Evolutionary conservation across 768 basidiomycete genomes (phyloP).

Genomic region (Leucogyrophana mollusca): DNA sequence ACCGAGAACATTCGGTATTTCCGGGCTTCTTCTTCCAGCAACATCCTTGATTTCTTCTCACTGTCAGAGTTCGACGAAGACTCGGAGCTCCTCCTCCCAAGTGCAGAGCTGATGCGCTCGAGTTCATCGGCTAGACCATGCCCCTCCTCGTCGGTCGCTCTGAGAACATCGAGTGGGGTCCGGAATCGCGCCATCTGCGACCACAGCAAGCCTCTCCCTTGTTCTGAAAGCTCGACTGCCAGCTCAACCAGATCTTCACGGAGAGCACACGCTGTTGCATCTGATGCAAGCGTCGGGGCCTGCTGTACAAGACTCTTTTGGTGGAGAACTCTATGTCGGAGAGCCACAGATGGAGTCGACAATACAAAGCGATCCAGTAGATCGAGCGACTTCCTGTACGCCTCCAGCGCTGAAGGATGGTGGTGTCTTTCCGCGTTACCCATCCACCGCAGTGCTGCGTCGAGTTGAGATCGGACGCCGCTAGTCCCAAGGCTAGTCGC

Average conservation of each 20-base stretch:
- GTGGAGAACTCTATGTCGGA: constrained; percentile 12
- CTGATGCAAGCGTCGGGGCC: constrained; percentile 13
- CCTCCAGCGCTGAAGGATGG: constrained; percentile 19
- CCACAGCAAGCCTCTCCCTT: constrained; percentile 30
- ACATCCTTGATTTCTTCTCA: constrained; percentile 6
- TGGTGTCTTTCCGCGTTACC: constrained; percentile 1
- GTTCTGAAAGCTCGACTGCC: constrained; percentile 35
- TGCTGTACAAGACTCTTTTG: constrained; percentile 1
- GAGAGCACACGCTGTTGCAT: constrained; percentile 29
- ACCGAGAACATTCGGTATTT: constrained; percentile 14
- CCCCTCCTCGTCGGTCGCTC: constrained; percentile 14
- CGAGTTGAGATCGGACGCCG: constrained; percentile 8
- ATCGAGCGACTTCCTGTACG: constrained; percentile 17
- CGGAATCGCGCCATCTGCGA: constrained; percentile 25
- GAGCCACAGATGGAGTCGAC: constrained; percentile 14
- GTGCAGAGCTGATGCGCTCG: constrained; percentile 17
- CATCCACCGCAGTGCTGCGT: constrained; percentile 14
- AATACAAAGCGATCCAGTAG: constrained; percentile 19
- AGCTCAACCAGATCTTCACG: constrained; percentile 11
- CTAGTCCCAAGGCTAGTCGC: constrained; percentile 10
- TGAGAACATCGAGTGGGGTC: constrained; percentile 23
- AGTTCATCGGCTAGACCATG: constrained; percentile 21
- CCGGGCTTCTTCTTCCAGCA: constrained; percentile 12
- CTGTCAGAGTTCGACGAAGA: neutral
- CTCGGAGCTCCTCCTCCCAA: constrained; percentile 4